phyloP scores from a whole-genome alignment of 148 eudicot genomes.

The Rhododendron ovatum region DNA sequence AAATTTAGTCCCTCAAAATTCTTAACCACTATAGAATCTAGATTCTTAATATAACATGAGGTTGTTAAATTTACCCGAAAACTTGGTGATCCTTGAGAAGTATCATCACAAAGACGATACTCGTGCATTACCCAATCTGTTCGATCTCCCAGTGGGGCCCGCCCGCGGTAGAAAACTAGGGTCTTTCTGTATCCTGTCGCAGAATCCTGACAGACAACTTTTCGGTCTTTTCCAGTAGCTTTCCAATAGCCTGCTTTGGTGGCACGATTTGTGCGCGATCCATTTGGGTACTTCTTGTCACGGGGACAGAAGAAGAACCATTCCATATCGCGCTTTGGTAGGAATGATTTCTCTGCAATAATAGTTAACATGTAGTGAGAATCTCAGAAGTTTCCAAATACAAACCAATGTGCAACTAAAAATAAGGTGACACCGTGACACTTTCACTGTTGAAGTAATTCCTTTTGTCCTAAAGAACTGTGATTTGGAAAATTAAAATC shows the following conservation, averaged over 20 bases:
- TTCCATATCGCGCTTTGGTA: slow-evolving; percentile 76
- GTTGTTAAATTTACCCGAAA: slow-evolving; percentile 39
- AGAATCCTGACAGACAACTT: slow-evolving; percentile 55
- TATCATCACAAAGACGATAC: slow-evolving; percentile 73
- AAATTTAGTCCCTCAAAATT: background rate
- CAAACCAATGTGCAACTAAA: background rate
- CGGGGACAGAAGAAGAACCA: slow-evolving; percentile 93
- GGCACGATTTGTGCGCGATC: slow-evolving; percentile 78
- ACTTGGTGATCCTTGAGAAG: slow-evolving; percentile 38
- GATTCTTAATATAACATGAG: background rate
- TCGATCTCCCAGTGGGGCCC: slow-evolving; percentile 80
- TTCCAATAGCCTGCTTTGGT: slow-evolving; percentile 93
- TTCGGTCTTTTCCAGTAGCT: slow-evolving; percentile 91
- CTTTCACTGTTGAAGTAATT: slow-evolving; percentile 1
- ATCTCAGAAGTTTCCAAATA: slow-evolving; percentile 11
- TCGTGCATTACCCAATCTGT: slow-evolving; percentile 95
- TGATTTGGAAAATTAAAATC: slow-evolving; percentile 19
- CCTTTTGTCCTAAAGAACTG: background rate
- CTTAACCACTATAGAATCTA: background rate
- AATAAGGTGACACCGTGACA: background rate
- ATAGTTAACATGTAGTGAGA: slow-evolving; percentile 3
- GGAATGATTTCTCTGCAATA: slow-evolving; percentile 75
- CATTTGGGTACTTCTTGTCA: slow-evolving; percentile 81
- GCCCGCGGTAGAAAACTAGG: slow-evolving; percentile 78
- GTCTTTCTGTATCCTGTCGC: slow-evolving; percentile 70